Percentiles rank a stretch among this genome's conserved stretches.
These are phyloP conservation scores for Globisporangium viniferum DNA, from an alignment of 352 stramenopile species.

Conservation along the genomic window DNA sequence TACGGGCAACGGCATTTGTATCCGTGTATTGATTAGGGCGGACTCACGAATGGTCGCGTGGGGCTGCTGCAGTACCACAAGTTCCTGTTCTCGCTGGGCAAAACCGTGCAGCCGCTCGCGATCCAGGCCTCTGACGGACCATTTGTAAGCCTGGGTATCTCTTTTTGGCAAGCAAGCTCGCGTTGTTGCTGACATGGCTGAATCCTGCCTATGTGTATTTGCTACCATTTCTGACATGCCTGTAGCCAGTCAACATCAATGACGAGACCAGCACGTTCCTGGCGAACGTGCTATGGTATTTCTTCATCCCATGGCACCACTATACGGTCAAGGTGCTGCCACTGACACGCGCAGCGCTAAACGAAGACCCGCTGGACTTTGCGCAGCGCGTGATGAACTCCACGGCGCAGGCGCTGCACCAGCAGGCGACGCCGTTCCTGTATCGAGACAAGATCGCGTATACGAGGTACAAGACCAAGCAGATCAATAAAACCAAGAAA, in stretches of 20 bases:
- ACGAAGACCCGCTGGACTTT: slow-evolving; percentile 47
- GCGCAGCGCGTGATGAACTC: slow-evolving; percentile 64
- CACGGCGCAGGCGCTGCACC: slow-evolving; percentile 42
- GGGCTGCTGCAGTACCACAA: slow-evolving; percentile 76
- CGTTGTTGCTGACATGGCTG: neutral
- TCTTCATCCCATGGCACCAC: slow-evolving; percentile 68
- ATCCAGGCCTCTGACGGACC: slow-evolving; percentile 59
- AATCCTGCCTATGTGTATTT: neutral
- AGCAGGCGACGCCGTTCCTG: slow-evolving; percentile 62
- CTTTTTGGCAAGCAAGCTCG: neutral
- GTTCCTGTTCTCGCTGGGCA: slow-evolving; percentile 71
- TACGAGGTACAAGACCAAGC: slow-evolving; percentile 51
- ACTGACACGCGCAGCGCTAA: slow-evolving; percentile 24
- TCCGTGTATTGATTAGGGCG: slow-evolving; percentile 22
- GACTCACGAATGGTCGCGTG: slow-evolving; percentile 61
- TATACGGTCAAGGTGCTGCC: slow-evolving; percentile 62
- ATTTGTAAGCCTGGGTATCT: slow-evolving; percentile 39
- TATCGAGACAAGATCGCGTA: slow-evolving; percentile 73
- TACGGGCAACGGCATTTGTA: neutral
- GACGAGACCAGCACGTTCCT: slow-evolving; percentile 74
- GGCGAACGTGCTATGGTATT: slow-evolving; percentile 72
- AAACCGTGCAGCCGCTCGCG: slow-evolving; percentile 56
- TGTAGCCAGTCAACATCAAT: slow-evolving; percentile 74
- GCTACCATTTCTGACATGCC: neutral
- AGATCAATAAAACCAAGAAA: slow-evolving; percentile 52